A percentile compares a stretch with the other conserved stretches of the same genome.
These are phyloP conservation scores for Musa itinerans DNA, from an alignment of 176 grass and related monocot genomes.

Conservation along the genomic window DNA sequence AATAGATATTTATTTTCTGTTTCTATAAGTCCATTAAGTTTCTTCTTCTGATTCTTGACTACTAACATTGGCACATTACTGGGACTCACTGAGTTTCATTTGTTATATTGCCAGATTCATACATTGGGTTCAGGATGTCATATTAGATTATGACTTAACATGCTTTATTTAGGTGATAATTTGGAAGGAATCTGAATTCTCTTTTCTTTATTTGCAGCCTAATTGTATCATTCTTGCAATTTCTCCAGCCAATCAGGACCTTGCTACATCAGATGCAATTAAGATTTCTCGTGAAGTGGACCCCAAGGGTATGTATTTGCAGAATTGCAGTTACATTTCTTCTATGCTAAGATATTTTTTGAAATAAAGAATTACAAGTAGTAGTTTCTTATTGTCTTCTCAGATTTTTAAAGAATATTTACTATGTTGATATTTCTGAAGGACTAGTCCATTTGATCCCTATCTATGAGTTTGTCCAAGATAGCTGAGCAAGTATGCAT, in stretches of 20 bases:
- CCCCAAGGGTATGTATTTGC: constrained; percentile 68
- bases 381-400: too few relatives aligned
- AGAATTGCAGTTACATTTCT: neutral
- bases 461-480: too few relatives aligned
- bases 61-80: neutral
- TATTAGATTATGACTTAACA: neutral
- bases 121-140: neutral
- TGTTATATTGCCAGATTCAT: neutral
- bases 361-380: too few relatives aligned
- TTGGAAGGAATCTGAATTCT: neutral
- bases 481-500: too few relatives aligned
- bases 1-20: neutral
- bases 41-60: neutral
- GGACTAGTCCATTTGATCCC: too few relatives aligned
- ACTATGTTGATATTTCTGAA: too few relatives aligned
- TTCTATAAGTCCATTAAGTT: neutral
- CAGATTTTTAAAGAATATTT: too few relatives aligned
- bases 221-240: constrained; percentile 95
- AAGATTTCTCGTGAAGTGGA: constrained; percentile 98
- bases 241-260: constrained; percentile 99
- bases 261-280: constrained; percentile 99
- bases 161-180: neutral
- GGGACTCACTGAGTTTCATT: neutral
- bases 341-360: too few relatives aligned
- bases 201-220: constrained; percentile 43